phyloP scores from a whole-genome alignment of 768 basidiomycete genomes.

The Termitomyces sp. region DNA sequence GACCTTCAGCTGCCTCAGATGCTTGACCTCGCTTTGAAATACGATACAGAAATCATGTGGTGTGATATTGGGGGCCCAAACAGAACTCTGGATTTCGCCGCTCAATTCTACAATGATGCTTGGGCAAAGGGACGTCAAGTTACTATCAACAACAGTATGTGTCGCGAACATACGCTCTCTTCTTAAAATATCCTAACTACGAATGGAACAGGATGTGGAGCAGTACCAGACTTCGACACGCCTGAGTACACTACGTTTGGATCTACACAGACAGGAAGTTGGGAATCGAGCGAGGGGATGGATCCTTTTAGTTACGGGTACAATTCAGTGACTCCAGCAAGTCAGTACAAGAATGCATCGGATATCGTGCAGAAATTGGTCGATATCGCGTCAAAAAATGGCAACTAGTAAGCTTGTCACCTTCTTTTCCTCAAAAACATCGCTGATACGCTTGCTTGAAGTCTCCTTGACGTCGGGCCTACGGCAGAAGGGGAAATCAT shows the following conservation, averaged over 20 bases:
- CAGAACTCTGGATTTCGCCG: conserved; percentile 37
- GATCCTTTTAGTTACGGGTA: conserved; percentile 48
- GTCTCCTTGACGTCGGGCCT: conserved; percentile 49
- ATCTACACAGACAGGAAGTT: conserved; percentile 37
- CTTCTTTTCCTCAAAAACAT: not conserved
- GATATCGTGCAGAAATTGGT: conserved; percentile 45
- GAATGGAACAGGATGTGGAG: conserved; percentile 35
- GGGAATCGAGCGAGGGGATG: conserved; percentile 59
- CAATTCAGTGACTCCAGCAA: conserved; percentile 33
- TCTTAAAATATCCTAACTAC: not conserved
- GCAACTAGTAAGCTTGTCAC: conserved; percentile 38
- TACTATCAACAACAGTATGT: conserved; percentile 31
- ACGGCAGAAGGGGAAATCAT: conserved; percentile 51
- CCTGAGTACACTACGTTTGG: conserved; percentile 49
- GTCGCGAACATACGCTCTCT: not conserved
- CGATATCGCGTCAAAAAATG: conserved; percentile 58
- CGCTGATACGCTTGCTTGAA: conserved; percentile 10
- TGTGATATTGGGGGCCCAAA: conserved; percentile 53
- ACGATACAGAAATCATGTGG: conserved; percentile 57
- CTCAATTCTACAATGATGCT: conserved; percentile 40
- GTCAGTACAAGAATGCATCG: conserved; percentile 42
- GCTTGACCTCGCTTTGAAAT: conserved; percentile 38
- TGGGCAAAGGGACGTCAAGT: conserved; percentile 36
- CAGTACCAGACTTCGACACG: conserved; percentile 47
- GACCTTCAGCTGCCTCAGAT: conserved; percentile 50